Evolutionary conservation across 768 basidiomycete genomes (phyloP), one percentile per base, ranked within the genome.

Genomic region (Antrodiella citrinella): DNA sequence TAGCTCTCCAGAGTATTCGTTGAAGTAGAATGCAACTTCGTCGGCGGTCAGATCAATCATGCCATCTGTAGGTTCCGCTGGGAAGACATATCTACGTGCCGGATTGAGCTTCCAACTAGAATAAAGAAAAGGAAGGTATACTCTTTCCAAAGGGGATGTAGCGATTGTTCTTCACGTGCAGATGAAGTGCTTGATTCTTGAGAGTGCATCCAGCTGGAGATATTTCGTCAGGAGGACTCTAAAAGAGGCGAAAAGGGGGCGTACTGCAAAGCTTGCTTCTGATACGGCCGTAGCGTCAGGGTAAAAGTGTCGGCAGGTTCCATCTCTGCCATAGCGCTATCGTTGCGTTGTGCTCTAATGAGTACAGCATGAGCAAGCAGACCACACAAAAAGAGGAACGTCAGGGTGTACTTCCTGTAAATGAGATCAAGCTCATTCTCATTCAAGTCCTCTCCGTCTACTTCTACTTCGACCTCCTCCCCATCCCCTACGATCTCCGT

Each of bases 71-170:
- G 82, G 81, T 53, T 83, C 77, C 15, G 70, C 66, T 11, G 86
- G 85, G 55, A 92, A 91, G 0, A 71, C 58, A 61, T 91, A 94
- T 71, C 91, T 92, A 48, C 9, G 23, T 30, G 22, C 47, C n/a
- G n/a, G n/a, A n/a, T n/a, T n/a, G n/a, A n/a, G n/a, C n/a, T n/a
- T n/a, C n/a, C n/a, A n/a, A n/a, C n/a, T n/a, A n/a, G n/a, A n/a
- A n/a, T n/a, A n/a, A n/a, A n/a, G n/a, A n/a, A n/a, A 26, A 3
- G 19, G 2, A 35, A 9, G 4, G 68, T 81, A 60, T 62, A 97
- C 91, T 91, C 81, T 70, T 85, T 85, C 94, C 94, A 98, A 5
- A 98, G 67, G 2, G 95, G 95, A 65, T 98, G 91, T 77, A 97
- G 83, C 3, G 86, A 87, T 13, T 63, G 71, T 12, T 76, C 76